phyloP scores from a whole-genome alignment of 306 rosid species.

The Ammopiptanthus mongolicus region DNA sequence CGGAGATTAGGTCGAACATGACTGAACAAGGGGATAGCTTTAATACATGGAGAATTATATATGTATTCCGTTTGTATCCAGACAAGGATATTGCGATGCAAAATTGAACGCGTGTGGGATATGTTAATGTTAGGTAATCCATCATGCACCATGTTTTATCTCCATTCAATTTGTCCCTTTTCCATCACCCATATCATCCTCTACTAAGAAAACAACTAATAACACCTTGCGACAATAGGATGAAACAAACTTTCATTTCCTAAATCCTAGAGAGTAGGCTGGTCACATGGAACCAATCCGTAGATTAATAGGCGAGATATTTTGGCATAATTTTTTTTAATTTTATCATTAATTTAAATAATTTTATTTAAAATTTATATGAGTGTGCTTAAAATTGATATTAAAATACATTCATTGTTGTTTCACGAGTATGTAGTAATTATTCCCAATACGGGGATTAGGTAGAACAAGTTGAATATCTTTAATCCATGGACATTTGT shows the following conservation, averaged over 20 bases:
- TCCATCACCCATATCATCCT: background rate
- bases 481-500: constrained; percentile 20
- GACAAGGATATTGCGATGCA: constrained; percentile 47
- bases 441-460: background rate
- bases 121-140: constrained; percentile 33
- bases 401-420: no score
- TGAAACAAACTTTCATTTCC: constrained; percentile 15
- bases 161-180: constrained; percentile 41
- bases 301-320: background rate
- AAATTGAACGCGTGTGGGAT: constrained; percentile 31
- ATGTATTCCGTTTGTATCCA: constrained; percentile 31
- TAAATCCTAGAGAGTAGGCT: background rate
- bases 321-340: no score
- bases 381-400: no score
- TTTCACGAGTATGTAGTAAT: no score
- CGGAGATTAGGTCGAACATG: no score
- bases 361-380: no score
- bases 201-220: background rate
- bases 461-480: constrained; percentile 5
- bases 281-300: constrained; percentile 15
- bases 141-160: constrained; percentile 36
- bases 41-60: background rate
- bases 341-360: no score
- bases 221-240: background rate
- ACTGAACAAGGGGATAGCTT: no score